These are phyloP conservation scores for Kluyveromyces sp. DNA, from an alignment of 1,139 yeast genomes.

Conservation along the genomic window DNA sequence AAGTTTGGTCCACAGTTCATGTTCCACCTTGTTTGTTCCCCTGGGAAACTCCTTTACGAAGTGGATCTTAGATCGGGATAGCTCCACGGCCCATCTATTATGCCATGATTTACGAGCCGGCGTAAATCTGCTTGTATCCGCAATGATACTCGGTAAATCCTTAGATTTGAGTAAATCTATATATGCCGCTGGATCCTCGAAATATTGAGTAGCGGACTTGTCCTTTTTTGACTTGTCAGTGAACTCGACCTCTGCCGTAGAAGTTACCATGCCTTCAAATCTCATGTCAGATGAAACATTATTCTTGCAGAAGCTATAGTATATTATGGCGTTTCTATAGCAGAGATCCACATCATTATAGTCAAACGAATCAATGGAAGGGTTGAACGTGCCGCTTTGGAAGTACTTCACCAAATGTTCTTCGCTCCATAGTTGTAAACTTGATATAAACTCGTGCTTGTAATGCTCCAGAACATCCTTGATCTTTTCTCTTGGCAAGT, in stretches of 20 bases:
- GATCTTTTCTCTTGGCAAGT: background rate
- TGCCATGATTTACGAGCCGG: conserved; percentile 1
- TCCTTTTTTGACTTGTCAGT: too few relatives aligned
- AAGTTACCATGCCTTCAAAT: too few relatives aligned
- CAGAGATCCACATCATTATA: background rate
- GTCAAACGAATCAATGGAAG: background rate
- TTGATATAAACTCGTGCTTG: background rate
- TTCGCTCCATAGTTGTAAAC: background rate
- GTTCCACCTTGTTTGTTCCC: background rate
- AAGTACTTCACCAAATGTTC: background rate
- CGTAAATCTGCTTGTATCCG: background rate
- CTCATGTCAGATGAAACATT: too few relatives aligned
- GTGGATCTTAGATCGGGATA: background rate
- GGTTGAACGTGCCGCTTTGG: background rate
- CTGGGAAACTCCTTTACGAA: conserved; percentile 1
- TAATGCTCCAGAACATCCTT: background rate
- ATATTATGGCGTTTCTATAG: background rate
- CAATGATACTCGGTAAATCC: background rate
- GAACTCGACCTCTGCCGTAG: too few relatives aligned
- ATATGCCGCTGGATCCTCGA: too few relatives aligned
- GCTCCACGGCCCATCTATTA: background rate
- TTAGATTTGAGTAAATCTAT: background rate
- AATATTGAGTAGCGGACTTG: too few relatives aligned
- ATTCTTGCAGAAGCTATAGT: background rate
- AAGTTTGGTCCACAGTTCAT: background rate